Base-by-base conservation (phyloP, 2,329 filamentous ascomycete species). In the Colletotrichum theobromicola region DNA sequence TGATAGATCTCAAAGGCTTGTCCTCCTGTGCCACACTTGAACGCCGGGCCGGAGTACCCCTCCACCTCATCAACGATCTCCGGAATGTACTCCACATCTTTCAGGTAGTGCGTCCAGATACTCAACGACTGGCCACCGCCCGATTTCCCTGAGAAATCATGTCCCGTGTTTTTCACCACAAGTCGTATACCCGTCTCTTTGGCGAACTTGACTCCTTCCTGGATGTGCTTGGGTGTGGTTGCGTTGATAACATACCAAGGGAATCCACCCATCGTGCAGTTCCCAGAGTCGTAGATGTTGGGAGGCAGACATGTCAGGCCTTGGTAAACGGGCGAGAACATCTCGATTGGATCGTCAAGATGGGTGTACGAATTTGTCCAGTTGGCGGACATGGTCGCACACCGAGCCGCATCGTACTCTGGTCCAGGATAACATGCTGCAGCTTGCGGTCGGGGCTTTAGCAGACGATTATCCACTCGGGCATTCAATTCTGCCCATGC, bases 261-360 rank as follows among this genome's bases (percentile, higher is more conserved):
- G 16, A 60, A 74, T 5, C 71, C 71, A 10, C 71, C 71, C 71
- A 70, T 70, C 9, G 71, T 65, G 34, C 71, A 74, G 37, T 70
- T 74, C 16, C 67, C 58, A 12, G 66, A 70, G 50, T 74, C 71
- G 21, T 74, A 65, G 16, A 70, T 50, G 12, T 37, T 61, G 2
- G 71, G 71, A 4, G 71, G 67, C 16, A 74, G n/a, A 24, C 67
- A 74, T 2, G 67, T 74, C 32, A 70, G 26, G 30, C 71, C 71
- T n/a, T 70, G 66, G 26, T 74, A 65, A 3, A 74, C 66, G 2
- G 71, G 71, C 46, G 67, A 74, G 15, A 70, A 26, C 60, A 65
- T 71, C 42, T 70, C 66, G 9, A 71, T 65, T 9, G 71, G 71
- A 16, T 74, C 71, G 10, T 71, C 55, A 10, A 66, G 55, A 30